A percentile compares a stretch with the other conserved stretches of the same genome.
These are phyloP conservation scores for Dictyostelium purpureum DNA, from an alignment of 78 protist species.

Conservation along the genomic window DNA sequence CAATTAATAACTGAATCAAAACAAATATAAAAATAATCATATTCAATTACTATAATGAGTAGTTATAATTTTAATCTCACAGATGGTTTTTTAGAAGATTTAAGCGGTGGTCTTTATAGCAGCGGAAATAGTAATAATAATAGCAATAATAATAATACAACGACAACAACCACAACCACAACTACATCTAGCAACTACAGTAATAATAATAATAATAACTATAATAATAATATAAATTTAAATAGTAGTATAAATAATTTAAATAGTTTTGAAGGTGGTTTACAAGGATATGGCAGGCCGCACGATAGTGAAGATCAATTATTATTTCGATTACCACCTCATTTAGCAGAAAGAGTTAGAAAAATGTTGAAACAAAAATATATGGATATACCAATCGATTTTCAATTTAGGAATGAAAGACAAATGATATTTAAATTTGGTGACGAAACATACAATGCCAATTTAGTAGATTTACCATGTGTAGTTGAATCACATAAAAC, in stretches of 20 bases:
- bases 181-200: background rate
- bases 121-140: no score
- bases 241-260: background rate
- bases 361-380: constrained; percentile 51
- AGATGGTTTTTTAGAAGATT: no score
- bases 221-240: background rate
- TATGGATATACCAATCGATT: constrained; percentile 41
- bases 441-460: constrained; percentile 28
- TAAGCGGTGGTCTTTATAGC: no score
- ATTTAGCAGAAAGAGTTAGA: constrained; percentile 28
- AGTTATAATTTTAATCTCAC: no score
- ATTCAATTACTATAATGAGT: no score
- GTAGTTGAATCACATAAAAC: constrained; percentile 72
- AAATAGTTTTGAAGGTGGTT: background rate
- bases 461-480: constrained; percentile 60
- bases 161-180: no score
- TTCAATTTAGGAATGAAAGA: constrained; percentile 35
- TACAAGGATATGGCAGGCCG: constrained; percentile 52
- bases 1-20: no score
- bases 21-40: no score
- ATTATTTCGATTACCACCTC: constrained; percentile 27
- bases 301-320: constrained; percentile 42
- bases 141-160: background rate
- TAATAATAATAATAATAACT: background rate
- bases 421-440: constrained; percentile 17